A percentile compares a stretch with the other conserved stretches of the same genome.
Conservation (phyloP, 805 yeast genomes). For the Candida anglica region DNA sequence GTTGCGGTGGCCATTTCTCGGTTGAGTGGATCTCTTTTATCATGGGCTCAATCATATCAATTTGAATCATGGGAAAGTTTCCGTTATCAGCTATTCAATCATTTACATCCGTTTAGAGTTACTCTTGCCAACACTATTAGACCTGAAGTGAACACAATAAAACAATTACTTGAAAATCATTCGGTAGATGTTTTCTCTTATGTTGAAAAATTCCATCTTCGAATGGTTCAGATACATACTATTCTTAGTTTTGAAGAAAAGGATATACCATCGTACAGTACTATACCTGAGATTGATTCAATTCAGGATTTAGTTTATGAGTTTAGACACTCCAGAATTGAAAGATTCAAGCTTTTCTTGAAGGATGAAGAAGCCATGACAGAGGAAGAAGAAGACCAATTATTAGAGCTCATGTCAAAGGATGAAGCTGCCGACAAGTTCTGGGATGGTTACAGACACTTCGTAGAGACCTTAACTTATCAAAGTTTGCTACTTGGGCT, state of each 20-base stretch:
- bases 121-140: not conserved
- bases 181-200: not conserved
- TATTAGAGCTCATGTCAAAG: too few relatives aligned
- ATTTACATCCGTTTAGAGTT: not conserved
- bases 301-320: not conserved
- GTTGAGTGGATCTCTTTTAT: too few relatives aligned
- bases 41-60: not conserved
- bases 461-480: not conserved
- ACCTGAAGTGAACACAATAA: not conserved
- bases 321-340: not conserved
- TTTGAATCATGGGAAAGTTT: not conserved
- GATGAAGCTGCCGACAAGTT: not conserved
- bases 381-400: conserved; percentile 1
- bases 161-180: not conserved
- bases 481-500: not conserved
- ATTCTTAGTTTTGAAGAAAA: not conserved
- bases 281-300: not conserved
- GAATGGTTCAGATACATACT: not conserved
- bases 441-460: conserved; percentile 2
- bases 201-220: not conserved
- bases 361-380: conserved; percentile 1
- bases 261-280: not conserved
- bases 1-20: too few relatives aligned
- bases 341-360: not conserved
- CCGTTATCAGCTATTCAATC: not conserved